Base-by-base conservation (phyloP, 139 green algal genomes). In the Pedinophyceae sp. region DNA sequence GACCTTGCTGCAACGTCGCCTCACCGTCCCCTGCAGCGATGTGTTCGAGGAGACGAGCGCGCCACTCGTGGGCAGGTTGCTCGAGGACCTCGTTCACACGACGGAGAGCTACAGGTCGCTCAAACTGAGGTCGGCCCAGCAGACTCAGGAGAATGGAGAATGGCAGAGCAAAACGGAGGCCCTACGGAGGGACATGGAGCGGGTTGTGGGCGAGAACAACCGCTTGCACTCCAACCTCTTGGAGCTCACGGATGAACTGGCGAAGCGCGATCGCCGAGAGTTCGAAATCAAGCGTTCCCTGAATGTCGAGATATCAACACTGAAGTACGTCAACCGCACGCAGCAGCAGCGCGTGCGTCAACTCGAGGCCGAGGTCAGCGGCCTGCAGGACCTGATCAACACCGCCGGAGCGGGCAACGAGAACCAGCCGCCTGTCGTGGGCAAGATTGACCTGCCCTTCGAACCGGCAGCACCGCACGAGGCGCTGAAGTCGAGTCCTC, bases 191-290 rank as follows among this genome's bases (percentile, higher is more conserved):
- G 77, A 87, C 28, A 52, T 28, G 13, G 64, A 50, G 0, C 55
- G 73, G 4, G 62, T 89, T 23, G 49, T 64, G 7, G 58, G 45
- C 0, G 78, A 90, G 53, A 85, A 85, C 64, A 76, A 59, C 27
- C 61, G 75, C 50, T 69, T 89, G 58, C 80, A 85, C 47, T 54
- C 72, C 10, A 55, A 81, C 51, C 53, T 86, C 10, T 71, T 84
- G 17, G 50, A 66, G n/a, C 65, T 72, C 39, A 67, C 71, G 1
- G 79, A 89, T 27, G 25, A 5, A 5, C n/a, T 50, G 18, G 13
- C 7, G 13, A 43, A 50, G 18, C 10, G 45, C 13, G 45, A 23
- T 16, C 17, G n/a, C 10, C 45, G 17, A 23, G 45, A 50, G 45
- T 27, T 26, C 45, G 45, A 50, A 50, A 13, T 13, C 10, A 7